These are phyloP conservation scores for Mychonastes homosphaera DNA, from an alignment of 139 green algal genomes.

Conservation along the genomic window DNA sequence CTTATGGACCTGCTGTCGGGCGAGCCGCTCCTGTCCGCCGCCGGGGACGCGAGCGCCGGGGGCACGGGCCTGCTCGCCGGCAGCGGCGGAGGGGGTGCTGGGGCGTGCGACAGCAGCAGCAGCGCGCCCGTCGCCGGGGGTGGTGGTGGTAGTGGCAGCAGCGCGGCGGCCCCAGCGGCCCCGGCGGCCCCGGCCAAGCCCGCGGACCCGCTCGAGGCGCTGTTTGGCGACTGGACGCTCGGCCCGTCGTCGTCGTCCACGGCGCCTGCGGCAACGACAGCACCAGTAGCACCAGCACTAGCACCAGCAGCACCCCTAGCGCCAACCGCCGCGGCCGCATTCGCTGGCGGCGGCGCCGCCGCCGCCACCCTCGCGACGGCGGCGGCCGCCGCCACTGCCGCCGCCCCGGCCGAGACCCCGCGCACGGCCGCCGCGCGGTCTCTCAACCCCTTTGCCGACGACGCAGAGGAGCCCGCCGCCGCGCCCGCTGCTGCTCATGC, in stretches of 20 bases:
- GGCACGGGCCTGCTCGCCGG: no score
- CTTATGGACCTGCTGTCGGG: no score
- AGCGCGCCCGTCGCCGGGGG: not conserved
- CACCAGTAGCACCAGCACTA: not conserved
- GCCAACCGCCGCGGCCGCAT: slow-evolving; percentile 15
- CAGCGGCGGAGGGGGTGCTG: no score
- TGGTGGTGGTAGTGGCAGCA: slow-evolving; percentile 3
- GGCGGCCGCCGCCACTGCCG: slow-evolving; percentile 1
- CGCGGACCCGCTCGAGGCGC: slow-evolving; percentile 44
- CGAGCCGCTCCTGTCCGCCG: no score
- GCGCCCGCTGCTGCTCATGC: not conserved
- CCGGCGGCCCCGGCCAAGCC: slow-evolving; percentile 11
- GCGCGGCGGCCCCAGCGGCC: not conserved
- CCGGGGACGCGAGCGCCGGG: no score
- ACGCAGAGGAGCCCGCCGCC: not conserved
- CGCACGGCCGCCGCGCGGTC: not conserved
- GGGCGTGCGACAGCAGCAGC: no score
- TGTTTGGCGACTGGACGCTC: slow-evolving; percentile 38
- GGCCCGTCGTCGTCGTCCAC: no score
- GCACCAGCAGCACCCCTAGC: slow-evolving; percentile 6
- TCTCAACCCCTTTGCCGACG: slow-evolving; percentile 7
- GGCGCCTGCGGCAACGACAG: slow-evolving; percentile 6
- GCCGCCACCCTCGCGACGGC: slow-evolving; percentile 4
- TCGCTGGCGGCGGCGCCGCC: slow-evolving; percentile 6
- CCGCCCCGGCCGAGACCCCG: not conserved